These are phyloP conservation scores for Microcyclospora pomicola DNA, from an alignment of 2,329 filamentous ascomycete genomes.

Conservation along the genomic window DNA sequence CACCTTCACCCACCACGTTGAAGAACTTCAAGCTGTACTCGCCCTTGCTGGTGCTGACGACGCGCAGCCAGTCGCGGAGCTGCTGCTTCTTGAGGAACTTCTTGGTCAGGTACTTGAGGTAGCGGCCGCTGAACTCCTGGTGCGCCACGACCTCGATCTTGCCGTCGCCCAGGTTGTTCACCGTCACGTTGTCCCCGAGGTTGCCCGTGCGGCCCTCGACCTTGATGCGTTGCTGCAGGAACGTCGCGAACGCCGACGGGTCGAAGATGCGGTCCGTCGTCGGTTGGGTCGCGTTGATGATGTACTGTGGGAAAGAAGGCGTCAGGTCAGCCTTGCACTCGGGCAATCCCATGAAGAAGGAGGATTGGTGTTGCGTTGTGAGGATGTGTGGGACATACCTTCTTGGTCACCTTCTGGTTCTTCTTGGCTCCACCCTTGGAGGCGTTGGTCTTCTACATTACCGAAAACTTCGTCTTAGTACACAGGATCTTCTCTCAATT, in stretches of 20 bases:
- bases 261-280: slow-evolving; percentile 99
- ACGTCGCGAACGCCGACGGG: slow-evolving; percentile 96
- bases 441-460: slow-evolving; percentile 39
- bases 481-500: slow-evolving; percentile 35
- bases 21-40: slow-evolving; percentile 99
- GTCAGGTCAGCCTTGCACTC: not conserved
- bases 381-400: slow-evolving; percentile 42
- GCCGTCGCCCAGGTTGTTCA: slow-evolving; percentile 84
- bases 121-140: slow-evolving; percentile 95
- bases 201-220: slow-evolving; percentile 96
- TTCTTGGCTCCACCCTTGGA: slow-evolving; percentile 29
- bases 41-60: slow-evolving; percentile 94
- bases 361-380: slow-evolving; percentile 1
- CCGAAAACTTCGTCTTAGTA: slow-evolving; percentile 36
- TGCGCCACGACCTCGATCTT: slow-evolving; percentile 97
- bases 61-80: slow-evolving; percentile 98
- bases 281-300: slow-evolving; percentile 98
- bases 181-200: slow-evolving; percentile 83
- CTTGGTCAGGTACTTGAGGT: slow-evolving; percentile 99
- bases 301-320: slow-evolving; percentile 48
- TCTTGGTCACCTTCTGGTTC: slow-evolving; percentile 67
- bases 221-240: slow-evolving; percentile 99
- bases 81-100: slow-evolving; percentile 99
- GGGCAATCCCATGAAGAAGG: not conserved
- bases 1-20: slow-evolving; percentile 98